These are phyloP conservation scores for Hyaloscypha hepaticicola DNA, from an alignment of 495 filamentous ascomycete genomes.

Conservation along the genomic window DNA sequence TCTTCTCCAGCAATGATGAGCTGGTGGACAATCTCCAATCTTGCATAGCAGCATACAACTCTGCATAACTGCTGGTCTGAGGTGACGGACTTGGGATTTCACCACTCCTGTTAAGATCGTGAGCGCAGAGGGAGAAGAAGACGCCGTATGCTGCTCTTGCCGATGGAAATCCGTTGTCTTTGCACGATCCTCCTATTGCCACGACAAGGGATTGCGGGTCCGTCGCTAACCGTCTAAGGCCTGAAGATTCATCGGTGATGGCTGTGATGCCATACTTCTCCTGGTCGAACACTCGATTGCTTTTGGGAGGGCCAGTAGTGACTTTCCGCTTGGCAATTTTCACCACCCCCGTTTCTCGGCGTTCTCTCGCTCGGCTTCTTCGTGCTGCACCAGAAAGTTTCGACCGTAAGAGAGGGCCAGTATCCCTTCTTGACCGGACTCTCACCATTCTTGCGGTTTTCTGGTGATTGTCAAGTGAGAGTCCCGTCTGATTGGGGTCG, in stretches of 20 bases:
- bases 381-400: background rate
- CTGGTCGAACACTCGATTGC: background rate
- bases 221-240: slow-evolving; percentile 9
- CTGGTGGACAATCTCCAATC: slow-evolving; percentile 32
- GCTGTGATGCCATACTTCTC: background rate
- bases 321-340: background rate
- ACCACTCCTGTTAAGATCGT: background rate
- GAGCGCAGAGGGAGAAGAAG: slow-evolving; percentile 7
- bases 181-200: slow-evolving; percentile 37
- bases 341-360: background rate
- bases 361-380: background rate
- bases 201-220: slow-evolving; percentile 12
- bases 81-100: slow-evolving; percentile 5
- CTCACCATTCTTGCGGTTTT: background rate
- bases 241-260: background rate
- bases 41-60: slow-evolving; percentile 39
- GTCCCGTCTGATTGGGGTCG: background rate
- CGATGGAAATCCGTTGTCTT: slow-evolving; percentile 33
- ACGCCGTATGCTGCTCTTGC: slow-evolving; percentile 36
- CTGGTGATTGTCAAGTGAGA: background rate
- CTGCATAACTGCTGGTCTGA: slow-evolving; percentile 41
- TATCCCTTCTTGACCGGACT: background rate
- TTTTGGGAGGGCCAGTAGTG: background rate
- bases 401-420: background rate
- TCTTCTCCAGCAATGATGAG: background rate